Evolutionary conservation across 352 stramenopile genomes (phyloP).

Genomic region (Pythium sp.): DNA sequence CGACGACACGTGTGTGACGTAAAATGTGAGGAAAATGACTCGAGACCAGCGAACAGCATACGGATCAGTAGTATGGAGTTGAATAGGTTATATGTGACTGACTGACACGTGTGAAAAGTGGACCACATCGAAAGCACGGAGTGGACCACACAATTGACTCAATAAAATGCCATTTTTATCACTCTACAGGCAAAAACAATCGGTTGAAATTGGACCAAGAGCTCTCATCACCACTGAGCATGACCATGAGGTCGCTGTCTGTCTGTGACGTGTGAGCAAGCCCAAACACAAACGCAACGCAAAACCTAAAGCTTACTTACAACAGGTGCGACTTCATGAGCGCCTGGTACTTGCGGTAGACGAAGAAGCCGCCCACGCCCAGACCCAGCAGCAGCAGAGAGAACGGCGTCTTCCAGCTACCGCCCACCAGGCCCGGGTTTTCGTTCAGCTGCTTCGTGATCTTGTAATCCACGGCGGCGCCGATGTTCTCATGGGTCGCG

Average conservation of each 20-base stretch:
- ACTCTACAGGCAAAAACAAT: too few species aligned
- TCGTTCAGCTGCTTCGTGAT: constrained; percentile 77
- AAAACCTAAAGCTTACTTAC: constrained; percentile 26
- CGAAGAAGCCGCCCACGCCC: constrained; percentile 39
- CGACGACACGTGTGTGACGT: constrained; percentile 8
- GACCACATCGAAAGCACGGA: neutral
- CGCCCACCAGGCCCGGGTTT: constrained; percentile 48
- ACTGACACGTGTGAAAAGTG: constrained; percentile 3
- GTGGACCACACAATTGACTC: neutral
- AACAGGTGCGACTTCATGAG: constrained; percentile 87
- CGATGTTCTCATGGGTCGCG: constrained; percentile 54
- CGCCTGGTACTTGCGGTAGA: constrained; percentile 85
- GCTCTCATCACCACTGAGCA: too few species aligned
- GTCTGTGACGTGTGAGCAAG: neutral
- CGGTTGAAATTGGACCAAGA: too few species aligned
- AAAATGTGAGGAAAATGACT: neutral
- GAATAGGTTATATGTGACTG: neutral
- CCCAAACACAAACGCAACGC: neutral
- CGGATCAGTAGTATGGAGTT: neutral
- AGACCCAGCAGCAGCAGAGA: constrained; percentile 62
- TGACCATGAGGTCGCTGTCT: too few species aligned
- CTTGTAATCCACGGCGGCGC: constrained; percentile 64
- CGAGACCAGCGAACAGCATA: neutral
- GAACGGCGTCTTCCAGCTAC: constrained; percentile 81
- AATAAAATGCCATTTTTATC: too few species aligned